A percentile compares a stretch with the other conserved stretches of the same genome.
These are phyloP conservation scores for Solanum lignicaule DNA, from an alignment of 257 asterid genomes.

Conservation along the genomic window DNA sequence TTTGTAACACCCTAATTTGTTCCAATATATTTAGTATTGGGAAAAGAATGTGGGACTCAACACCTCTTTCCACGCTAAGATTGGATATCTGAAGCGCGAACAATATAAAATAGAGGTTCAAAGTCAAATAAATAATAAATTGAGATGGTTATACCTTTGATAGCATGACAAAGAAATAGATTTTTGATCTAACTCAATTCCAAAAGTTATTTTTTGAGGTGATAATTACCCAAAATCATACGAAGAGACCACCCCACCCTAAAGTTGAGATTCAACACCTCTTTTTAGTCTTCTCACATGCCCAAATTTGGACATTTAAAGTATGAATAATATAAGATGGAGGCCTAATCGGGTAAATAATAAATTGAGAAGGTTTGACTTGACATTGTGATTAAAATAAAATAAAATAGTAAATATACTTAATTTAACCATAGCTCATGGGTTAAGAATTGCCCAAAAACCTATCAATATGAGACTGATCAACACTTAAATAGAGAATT, in stretches of 20 bases:
- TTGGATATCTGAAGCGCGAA: rapidly evolving
- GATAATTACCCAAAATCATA: not conserved
- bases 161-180: not conserved
- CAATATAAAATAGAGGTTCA: not conserved
- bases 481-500: no score
- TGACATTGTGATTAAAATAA: no score
- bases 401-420: no score
- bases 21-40: not conserved
- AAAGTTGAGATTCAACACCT: no score
- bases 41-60: not conserved
- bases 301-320: not conserved
- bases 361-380: no score
- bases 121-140: no score
- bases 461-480: no score
- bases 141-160: not conserved
- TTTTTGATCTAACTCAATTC: not conserved
- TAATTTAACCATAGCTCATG: no score
- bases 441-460: no score
- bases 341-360: no score
- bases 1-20: not conserved
- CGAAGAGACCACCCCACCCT: rapidly evolving
- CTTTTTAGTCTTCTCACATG: not conserved
- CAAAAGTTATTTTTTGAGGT: not conserved
- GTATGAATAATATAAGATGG: no score
- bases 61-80: no score